Base-by-base conservation (phyloP, 768 basidiomycete genomes). In the Termitomyces sp. region DNA sequence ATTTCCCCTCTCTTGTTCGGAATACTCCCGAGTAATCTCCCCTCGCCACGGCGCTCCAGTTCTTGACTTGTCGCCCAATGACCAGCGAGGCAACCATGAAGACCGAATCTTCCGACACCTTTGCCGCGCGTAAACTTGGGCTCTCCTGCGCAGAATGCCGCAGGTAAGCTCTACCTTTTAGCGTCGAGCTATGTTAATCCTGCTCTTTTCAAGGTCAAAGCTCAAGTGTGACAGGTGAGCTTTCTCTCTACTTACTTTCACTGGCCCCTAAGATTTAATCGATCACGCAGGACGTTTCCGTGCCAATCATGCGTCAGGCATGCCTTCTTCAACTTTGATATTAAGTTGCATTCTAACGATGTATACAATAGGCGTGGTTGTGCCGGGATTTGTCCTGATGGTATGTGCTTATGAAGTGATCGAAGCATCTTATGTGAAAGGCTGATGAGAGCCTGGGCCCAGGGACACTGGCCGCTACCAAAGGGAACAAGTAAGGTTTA, bases 61-160 rank as follows among this genome's bases (percentile, higher is more conserved):
- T 43, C 23, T 53, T n/a, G 5, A 43, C 27, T 43, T 23, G 12
- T 10, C 25, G 21, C 14, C 21, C 5, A 23, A 51, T 51, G 50
- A 17, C 50, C 6, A 14, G 11, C 5, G 37, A 38, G 17, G 16
- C 47, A 32, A 19, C n/a, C 4, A 17, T 49, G 34, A 62, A 59
- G 25, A 48, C 38, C 35, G 63, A 62, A 40, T 51, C 45, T 11
- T 47, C 29, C 42, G 65, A 64, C 47, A 55, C 50, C 42, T 56
- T 44, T 56, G 48, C 54, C 16, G 59, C 72, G 11, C 70, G 75
- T 49, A 80, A 77, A 62, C 62, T 68, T 34, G 77, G 75, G 1
- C 64, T 80, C 25, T 80, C 81, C 17, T 82, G 81, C 59, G 79
- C 80, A 44, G 81, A 82, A 63, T 82, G 81, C 62, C 73, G 80